phyloP scores from a whole-genome alignment of 2,329 filamentous ascomycete genomes.

The Geosmithia morbida region DNA sequence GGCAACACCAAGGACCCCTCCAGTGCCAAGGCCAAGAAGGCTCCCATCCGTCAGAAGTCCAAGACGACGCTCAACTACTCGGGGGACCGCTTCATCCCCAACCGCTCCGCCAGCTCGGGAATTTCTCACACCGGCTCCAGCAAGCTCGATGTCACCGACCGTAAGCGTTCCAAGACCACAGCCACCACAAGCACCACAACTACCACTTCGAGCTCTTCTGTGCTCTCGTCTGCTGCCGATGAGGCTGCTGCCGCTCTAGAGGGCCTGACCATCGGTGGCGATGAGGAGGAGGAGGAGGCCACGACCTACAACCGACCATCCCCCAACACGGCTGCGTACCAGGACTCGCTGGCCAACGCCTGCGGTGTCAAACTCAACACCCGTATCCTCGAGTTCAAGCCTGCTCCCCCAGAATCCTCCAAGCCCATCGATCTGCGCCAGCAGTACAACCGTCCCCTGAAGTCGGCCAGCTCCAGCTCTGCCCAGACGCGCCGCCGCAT shows the following conservation, averaged over 20 bases:
- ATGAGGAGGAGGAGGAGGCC: slow-evolving; percentile 58
- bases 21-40: slow-evolving; percentile 42
- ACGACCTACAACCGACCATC: slow-evolving; percentile 62
- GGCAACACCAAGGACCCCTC: slow-evolving; percentile 34
- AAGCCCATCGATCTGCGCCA: slow-evolving; percentile 95
- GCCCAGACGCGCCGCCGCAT: slow-evolving; percentile 87
- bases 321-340: slow-evolving; percentile 79
- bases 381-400: slow-evolving; percentile 96
- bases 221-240: slow-evolving; percentile 67
- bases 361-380: slow-evolving; percentile 90
- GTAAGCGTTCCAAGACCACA: slow-evolving; percentile 56
- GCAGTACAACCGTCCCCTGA: slow-evolving; percentile 95
- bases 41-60: slow-evolving; percentile 38
- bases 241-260: slow-evolving; percentile 71
- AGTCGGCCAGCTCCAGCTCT: slow-evolving; percentile 55
- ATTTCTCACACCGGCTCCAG: slow-evolving; percentile 68
- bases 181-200: slow-evolving; percentile 44
- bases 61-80: slow-evolving; percentile 73
- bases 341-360: slow-evolving; percentile 78
- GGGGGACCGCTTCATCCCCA: slow-evolving; percentile 92
- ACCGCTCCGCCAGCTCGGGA: slow-evolving; percentile 78
- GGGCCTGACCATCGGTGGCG: slow-evolving; percentile 51
- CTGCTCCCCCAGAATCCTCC: slow-evolving; percentile 90
- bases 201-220: slow-evolving; percentile 39
- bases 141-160: slow-evolving; percentile 63